phyloP scores from a whole-genome alignment of 768 basidiomycete species.

The Podaxis sp. region DNA sequence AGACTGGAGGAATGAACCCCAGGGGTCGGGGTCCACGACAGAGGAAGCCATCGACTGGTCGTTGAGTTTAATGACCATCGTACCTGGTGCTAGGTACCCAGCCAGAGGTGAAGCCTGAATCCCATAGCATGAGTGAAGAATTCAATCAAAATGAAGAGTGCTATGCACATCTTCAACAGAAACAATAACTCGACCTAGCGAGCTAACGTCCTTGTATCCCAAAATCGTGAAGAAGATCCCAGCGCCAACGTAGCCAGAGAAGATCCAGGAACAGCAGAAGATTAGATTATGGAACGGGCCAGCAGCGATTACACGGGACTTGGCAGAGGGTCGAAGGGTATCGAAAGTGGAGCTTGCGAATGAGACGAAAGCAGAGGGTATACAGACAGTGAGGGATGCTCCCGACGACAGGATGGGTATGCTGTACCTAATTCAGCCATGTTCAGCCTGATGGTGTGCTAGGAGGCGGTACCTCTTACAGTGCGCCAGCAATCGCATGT shows the following conservation, averaged over 20 bases:
- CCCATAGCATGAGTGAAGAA: background rate
- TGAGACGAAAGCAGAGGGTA: constrained; percentile 77
- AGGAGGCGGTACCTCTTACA: constrained; percentile 43
- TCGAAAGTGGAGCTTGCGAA: constrained; percentile 47
- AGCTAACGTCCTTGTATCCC: constrained; percentile 55
- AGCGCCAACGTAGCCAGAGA: constrained; percentile 33
- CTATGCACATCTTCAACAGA: constrained; percentile 52
- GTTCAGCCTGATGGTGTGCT: background rate
- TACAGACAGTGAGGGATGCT: constrained; percentile 54
- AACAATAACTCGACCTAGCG: constrained; percentile 55
- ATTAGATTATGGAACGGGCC: constrained; percentile 81
- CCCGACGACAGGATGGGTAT: constrained; percentile 65
- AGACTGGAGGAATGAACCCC: constrained; percentile 25
- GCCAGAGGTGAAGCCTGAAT: constrained; percentile 60
- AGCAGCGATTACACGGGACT: constrained; percentile 64
- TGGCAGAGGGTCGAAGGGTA: constrained; percentile 38
- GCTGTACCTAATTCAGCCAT: constrained; percentile 46
- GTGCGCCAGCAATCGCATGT: constrained; percentile 73
- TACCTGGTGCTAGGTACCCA: constrained; percentile 53
- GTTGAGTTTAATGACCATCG: constrained; percentile 64
- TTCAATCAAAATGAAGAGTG: background rate
- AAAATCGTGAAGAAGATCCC: constrained; percentile 29
- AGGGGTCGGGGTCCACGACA: constrained; percentile 9
- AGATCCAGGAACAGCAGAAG: constrained; percentile 49
- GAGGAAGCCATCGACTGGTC: constrained; percentile 48